These are phyloP conservation scores for Spathaspora sp. DNA, from an alignment of 805 yeast species.

Conservation along the genomic window DNA sequence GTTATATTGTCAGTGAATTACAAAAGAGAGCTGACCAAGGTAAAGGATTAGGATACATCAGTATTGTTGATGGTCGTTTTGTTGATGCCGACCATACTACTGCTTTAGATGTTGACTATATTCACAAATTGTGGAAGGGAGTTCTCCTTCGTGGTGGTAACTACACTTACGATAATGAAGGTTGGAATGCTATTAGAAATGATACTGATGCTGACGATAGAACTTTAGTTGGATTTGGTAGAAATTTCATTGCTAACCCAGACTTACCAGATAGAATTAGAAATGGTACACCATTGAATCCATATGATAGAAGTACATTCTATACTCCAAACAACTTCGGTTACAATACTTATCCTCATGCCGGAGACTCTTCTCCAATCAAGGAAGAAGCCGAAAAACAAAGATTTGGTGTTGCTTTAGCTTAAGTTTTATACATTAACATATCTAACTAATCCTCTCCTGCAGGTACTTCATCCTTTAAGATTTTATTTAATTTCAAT, in stretches of 20 bases:
- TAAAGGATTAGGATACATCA: conserved; percentile 32
- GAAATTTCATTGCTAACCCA: conserved; percentile 43
- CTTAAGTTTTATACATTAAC: neutral
- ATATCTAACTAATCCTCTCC: conserved; percentile 68
- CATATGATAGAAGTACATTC: conserved; percentile 38
- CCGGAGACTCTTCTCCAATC: neutral
- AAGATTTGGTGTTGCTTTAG: conserved; percentile 6
- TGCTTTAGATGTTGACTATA: conserved; percentile 13
- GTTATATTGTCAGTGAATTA: conserved; percentile 27
- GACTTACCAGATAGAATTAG: conserved; percentile 37
- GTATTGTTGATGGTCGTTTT: conserved; percentile 22
- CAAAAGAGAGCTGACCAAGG: conserved; percentile 27
- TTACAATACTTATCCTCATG: conserved; percentile 15
- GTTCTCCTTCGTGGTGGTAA: conserved; percentile 14
- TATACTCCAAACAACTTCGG: conserved; percentile 31
- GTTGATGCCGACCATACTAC: conserved; percentile 2
- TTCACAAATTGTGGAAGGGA: conserved; percentile 27
- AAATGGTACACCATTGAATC: conserved; percentile 30
- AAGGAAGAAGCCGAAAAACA: conserved; percentile 8
- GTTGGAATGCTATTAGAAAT: conserved; percentile 5
- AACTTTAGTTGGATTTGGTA: conserved; percentile 40
- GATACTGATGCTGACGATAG: conserved; percentile 18
- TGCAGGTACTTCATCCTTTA: conserved; percentile 94
- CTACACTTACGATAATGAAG: conserved; percentile 9
- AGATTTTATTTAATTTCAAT: conserved; percentile 62